Evolutionary conservation across 1,284 basidiomycete species (phyloP).

Genomic region (Ustilago lituana): DNA sequence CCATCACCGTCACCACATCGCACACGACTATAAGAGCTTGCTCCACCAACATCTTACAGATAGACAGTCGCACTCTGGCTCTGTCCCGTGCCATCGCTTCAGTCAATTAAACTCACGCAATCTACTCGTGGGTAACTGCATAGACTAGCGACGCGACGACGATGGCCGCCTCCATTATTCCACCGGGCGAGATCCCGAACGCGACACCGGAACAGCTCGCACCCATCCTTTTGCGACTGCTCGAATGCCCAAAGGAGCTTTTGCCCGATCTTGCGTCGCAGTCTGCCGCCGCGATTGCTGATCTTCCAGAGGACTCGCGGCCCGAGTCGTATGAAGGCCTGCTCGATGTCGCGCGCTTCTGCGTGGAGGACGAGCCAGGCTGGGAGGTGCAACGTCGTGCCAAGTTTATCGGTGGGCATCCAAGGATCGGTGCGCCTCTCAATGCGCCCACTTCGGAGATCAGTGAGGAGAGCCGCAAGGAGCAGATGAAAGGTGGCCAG

Average conservation of each 20-base stretch:
- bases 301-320: conserved; percentile 57
- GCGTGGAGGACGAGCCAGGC: conserved; percentile 65
- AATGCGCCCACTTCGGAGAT: conserved; percentile 39
- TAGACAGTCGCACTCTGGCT: too few relatives aligned
- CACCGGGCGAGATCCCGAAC: conserved; percentile 44
- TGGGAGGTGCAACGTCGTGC: conserved; percentile 47
- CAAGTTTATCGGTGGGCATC: conserved; percentile 56
- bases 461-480: conserved; percentile 53
- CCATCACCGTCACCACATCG: neutral
- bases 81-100: too few relatives aligned
- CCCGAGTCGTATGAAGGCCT: conserved; percentile 64
- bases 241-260: conserved; percentile 41
- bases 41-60: too few relatives aligned
- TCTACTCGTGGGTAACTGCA: too few relatives aligned
- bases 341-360: conserved; percentile 64
- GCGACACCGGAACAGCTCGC: conserved; percentile 50
- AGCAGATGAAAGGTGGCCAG: conserved; percentile 52
- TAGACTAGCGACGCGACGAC: neutral
- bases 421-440: conserved; percentile 53
- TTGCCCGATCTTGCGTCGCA: conserved; percentile 46
- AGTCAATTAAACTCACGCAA: too few relatives aligned
- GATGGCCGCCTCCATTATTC: conserved; percentile 26
- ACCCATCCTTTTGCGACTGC: conserved; percentile 48
- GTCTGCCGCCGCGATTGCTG: conserved; percentile 54
- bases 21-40: too few relatives aligned